Conservation (phyloP, 1,284 basidiomycete genomes). For the Moesziomyces sp. region DNA sequence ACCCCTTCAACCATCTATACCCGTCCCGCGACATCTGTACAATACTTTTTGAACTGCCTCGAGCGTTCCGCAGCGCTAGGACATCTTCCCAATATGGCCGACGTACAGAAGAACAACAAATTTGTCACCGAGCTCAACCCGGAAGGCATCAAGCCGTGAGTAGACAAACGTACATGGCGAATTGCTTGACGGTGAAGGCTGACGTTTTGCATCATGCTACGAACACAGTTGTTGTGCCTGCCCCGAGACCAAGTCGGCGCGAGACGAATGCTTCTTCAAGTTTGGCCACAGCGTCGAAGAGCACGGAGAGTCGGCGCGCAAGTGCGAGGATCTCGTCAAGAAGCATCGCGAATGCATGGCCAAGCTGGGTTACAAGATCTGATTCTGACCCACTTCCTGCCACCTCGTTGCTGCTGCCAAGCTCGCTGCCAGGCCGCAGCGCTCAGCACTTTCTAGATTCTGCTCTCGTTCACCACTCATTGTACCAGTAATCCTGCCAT, state of each 20-base stretch:
- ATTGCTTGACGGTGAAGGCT: too few relatives aligned
- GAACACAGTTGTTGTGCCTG: constrained; percentile 83
- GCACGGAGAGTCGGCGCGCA: constrained; percentile 74
- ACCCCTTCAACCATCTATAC: neutral
- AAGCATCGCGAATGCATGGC: constrained; percentile 91
- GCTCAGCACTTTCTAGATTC: neutral
- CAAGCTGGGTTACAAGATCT: constrained; percentile 69
- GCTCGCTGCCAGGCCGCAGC: neutral
- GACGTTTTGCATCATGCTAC: too few relatives aligned
- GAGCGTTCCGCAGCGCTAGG: neutral
- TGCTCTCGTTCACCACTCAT: constrained; percentile 4
- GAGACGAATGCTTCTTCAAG: constrained; percentile 93
- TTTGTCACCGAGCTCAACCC: constrained; percentile 76
- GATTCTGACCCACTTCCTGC: neutral
- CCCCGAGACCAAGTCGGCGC: constrained; percentile 86
- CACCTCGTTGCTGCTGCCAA: neutral
- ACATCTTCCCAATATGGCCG: constrained; percentile 21
- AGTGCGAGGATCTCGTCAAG: constrained; percentile 82
- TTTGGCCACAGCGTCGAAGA: constrained; percentile 73
- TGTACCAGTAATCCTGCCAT: constrained; percentile 19
- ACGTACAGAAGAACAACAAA: constrained; percentile 45
- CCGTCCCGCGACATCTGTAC: neutral
- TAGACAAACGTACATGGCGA: constrained; percentile 62
- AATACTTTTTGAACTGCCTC: neutral
- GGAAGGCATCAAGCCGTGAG: constrained; percentile 88